A percentile compares a stretch with the other conserved stretches of the same genome.
Conservation (phyloP, 2,329 filamentous ascomycete genomes). For the Aspergillus intermedius region DNA sequence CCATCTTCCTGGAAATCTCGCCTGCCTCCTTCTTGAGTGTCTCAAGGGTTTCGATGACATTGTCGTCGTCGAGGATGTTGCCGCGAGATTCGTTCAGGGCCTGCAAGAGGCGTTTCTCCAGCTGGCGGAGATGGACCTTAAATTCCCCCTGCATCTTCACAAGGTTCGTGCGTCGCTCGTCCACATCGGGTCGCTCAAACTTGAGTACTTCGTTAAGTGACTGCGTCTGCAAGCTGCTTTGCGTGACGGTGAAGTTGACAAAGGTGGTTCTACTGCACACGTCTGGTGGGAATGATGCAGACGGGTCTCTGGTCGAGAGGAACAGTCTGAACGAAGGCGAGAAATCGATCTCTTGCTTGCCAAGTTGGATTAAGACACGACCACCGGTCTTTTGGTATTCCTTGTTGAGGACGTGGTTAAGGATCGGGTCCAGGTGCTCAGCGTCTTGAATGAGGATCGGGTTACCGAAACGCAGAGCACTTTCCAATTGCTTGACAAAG, state of each 20-base stretch:
- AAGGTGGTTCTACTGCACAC: constrained; percentile 98
- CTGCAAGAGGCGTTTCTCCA: constrained; percentile 89
- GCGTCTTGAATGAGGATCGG: constrained; percentile 98
- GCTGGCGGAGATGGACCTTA: constrained; percentile 91
- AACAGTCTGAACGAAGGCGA: constrained; percentile 94
- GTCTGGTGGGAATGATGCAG: constrained; percentile 89
- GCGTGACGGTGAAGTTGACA: constrained; percentile 98
- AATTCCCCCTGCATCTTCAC: constrained; percentile 99
- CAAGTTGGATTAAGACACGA: constrained; percentile 94
- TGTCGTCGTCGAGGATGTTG: constrained; percentile 96
- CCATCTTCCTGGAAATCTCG: constrained; percentile 93
- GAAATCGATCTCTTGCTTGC: constrained; percentile 98
- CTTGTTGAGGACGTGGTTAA: constrained; percentile 98
- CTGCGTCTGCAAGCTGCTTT: constrained; percentile 97
- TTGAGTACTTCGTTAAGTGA: constrained; percentile 96
- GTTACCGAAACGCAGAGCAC: constrained; percentile 93
- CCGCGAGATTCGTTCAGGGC: constrained; percentile 95
- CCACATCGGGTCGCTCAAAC: constrained; percentile 92
- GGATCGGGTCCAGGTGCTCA: constrained; percentile 90
- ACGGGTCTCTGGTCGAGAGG: constrained; percentile 90
- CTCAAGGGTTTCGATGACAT: constrained; percentile 95
- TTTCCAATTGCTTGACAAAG: constrained; percentile 96
- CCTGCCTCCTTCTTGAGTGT: constrained; percentile 96
- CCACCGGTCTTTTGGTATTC: constrained; percentile 98
- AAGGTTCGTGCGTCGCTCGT: constrained; percentile 90